Evolutionary conservation across 2,329 filamentous ascomycete genomes (phyloP).

Genomic region (Geosmithia flava): DNA sequence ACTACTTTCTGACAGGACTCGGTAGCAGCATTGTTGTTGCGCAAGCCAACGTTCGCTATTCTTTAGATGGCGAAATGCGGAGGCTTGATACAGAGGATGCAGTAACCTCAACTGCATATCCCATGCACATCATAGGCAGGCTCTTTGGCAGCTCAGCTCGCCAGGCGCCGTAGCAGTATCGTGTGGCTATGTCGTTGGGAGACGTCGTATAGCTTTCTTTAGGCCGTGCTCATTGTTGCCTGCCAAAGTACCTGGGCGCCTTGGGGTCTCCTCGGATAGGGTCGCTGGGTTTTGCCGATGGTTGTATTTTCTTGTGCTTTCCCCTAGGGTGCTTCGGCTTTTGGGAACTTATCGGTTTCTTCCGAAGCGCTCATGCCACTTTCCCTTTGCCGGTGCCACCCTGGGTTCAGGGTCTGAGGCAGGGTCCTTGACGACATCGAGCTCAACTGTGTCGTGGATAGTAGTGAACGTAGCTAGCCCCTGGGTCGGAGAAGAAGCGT

Average conservation of each 20-base stretch:
- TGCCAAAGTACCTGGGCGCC: too few relatives aligned
- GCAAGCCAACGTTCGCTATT: background rate
- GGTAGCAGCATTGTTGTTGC: too few relatives aligned
- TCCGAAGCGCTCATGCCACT: constrained; percentile 50
- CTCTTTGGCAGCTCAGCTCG: background rate
- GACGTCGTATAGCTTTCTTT: background rate
- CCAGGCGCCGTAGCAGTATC: background rate
- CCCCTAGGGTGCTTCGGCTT: background rate
- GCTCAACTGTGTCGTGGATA: constrained; percentile 50
- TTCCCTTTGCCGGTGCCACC: constrained; percentile 25
- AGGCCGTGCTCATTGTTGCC: background rate
- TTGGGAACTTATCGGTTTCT: constrained; percentile 20
- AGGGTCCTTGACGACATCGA: constrained; percentile 29
- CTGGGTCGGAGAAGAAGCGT: constrained; percentile 7
- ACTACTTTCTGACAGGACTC: background rate
- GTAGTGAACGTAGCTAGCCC: constrained; percentile 38
- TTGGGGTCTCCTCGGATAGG: background rate
- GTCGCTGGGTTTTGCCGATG: background rate
- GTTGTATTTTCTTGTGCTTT: background rate
- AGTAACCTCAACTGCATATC: background rate
- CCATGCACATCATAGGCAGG: background rate
- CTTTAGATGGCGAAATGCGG: background rate
- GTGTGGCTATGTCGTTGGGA: background rate
- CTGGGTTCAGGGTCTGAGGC: constrained; percentile 7
- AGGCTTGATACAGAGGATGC: background rate